These are phyloP conservation scores for Camelina sativa DNA, from an alignment of 345 rosid genomes.

Conservation along the genomic window DNA sequence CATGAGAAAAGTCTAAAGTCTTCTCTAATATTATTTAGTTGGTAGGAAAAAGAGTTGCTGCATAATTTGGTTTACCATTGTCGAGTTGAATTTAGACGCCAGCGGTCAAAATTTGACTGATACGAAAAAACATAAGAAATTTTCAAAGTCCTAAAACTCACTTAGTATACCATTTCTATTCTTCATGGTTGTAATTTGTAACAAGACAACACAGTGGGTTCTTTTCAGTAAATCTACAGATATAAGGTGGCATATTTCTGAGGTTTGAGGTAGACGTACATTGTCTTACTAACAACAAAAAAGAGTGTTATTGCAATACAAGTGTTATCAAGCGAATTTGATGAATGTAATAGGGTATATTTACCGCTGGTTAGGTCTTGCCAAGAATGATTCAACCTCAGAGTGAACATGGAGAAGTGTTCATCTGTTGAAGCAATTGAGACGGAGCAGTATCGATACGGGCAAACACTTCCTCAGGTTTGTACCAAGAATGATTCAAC, in stretches of 20 bases:
- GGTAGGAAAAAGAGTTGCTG: neutral
- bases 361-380: slow-evolving; percentile 30
- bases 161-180: neutral
- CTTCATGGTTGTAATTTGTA: neutral
- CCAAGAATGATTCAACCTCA: slow-evolving; percentile 45
- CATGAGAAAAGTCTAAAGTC: slow-evolving; percentile 15
- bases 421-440: slow-evolving; percentile 51
- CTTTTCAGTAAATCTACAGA: slow-evolving; percentile 30
- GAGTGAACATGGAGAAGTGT: slow-evolving; percentile 48
- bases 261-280: slow-evolving; percentile 16
- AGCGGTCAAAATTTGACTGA: slow-evolving; percentile 30
- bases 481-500: slow-evolving; percentile 38
- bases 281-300: slow-evolving; percentile 17
- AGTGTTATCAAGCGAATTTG: slow-evolving; percentile 31
- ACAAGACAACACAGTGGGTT: neutral
- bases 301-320: neutral
- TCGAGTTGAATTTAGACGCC: slow-evolving; percentile 31
- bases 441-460: slow-evolving; percentile 55
- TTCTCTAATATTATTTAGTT: slow-evolving; percentile 8
- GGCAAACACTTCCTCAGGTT: slow-evolving; percentile 22
- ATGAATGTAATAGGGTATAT: slow-evolving; percentile 19
- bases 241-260: slow-evolving; percentile 18
- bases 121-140: slow-evolving; percentile 11
- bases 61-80: neutral
- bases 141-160: slow-evolving; percentile 10